phyloP scores from a whole-genome alignment of 2,329 filamentous ascomycete species.

The Fusarium dlaminii region DNA sequence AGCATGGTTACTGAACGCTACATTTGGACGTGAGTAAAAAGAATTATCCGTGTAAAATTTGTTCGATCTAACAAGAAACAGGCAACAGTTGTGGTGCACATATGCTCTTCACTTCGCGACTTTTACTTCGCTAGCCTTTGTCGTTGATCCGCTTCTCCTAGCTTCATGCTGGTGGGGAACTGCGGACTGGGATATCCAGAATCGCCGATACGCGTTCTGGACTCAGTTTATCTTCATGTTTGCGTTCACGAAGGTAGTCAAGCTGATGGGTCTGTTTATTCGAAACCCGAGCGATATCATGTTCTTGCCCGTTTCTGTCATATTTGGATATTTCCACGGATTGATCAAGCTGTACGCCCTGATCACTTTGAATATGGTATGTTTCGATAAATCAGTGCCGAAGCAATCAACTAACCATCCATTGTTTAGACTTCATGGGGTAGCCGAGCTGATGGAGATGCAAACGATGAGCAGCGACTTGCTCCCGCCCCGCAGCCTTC shows the following conservation, averaged over 20 bases:
- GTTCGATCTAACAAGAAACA: conserved; percentile 50
- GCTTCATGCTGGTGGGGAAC: conserved; percentile 76
- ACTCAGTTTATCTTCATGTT: conserved; percentile 79
- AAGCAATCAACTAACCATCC: conserved; percentile 16
- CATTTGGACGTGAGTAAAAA: conserved; percentile 81
- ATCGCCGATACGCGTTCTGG: conserved; percentile 66
- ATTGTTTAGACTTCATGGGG: conserved; percentile 86
- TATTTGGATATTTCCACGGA: conserved; percentile 94
- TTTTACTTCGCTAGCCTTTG: conserved; percentile 85
- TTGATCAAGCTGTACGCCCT: conserved; percentile 91
- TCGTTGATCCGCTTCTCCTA: conserved; percentile 79
- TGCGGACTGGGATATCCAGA: conserved; percentile 63
- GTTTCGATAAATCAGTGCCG: conserved; percentile 47
- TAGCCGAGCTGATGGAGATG: conserved; percentile 89
- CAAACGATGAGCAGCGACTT: conserved; percentile 79
- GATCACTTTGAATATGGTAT: conserved; percentile 83
- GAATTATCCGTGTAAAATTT: background rate
- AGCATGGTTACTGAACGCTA: conserved; percentile 85
- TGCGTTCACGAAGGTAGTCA: conserved; percentile 86
- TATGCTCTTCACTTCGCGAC: conserved; percentile 95
- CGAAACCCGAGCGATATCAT: conserved; percentile 84
- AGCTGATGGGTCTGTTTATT: conserved; percentile 86
- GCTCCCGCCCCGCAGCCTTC: conserved; percentile 56
- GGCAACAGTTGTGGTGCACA: conserved; percentile 91
- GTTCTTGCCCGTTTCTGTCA: conserved; percentile 83